Evolutionary conservation across 2,329 filamentous ascomycete genomes (phyloP).

Genomic region (Thielaviopsis musarum): DNA sequence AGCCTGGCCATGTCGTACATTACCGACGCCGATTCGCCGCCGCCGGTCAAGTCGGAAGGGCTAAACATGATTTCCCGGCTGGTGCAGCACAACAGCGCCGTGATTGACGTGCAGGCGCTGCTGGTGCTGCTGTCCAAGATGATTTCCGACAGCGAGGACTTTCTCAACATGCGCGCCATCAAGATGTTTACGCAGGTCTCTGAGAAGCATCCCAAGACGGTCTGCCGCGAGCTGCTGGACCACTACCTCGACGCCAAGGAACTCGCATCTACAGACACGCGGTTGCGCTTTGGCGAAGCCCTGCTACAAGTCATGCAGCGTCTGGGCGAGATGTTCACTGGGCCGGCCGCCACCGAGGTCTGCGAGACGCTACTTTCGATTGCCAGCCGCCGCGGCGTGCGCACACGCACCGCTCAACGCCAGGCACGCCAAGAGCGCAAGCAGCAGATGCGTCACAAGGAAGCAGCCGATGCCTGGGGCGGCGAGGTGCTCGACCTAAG

Average conservation of each 20-base stretch:
- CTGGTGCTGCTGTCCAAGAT: conserved; percentile 47
- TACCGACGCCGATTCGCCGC: conserved; percentile 40
- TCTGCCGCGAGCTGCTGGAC: conserved; percentile 45
- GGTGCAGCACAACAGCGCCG: conserved; percentile 35
- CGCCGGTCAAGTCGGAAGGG: conserved; percentile 50
- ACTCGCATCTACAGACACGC: conserved; percentile 39
- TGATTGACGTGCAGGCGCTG: conserved; percentile 49
- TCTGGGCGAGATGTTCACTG: conserved; percentile 37
- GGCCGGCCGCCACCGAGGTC: conserved; percentile 33
- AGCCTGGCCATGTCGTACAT: conserved; percentile 48
- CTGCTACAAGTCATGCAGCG: conserved; percentile 47
- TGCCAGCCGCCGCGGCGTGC: conserved; percentile 44
- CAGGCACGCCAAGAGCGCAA: conserved; percentile 35
- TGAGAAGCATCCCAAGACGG: conserved; percentile 42
- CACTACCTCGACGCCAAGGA: conserved; percentile 50
- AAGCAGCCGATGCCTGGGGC: conserved; percentile 37
- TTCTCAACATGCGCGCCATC: conserved; percentile 52
- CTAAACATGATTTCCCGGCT: conserved; percentile 42
- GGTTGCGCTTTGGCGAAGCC: conserved; percentile 53
- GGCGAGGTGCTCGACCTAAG: conserved; percentile 33
- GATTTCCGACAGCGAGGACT: conserved; percentile 51
- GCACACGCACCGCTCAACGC: conserved; percentile 40
- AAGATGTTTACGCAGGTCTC: conserved; percentile 47
- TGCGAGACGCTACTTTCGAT: conserved; percentile 44
- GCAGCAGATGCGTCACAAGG: conserved; percentile 29